Conservation (phyloP, 139 green algal species). For the Coelastrella sp. region DNA sequence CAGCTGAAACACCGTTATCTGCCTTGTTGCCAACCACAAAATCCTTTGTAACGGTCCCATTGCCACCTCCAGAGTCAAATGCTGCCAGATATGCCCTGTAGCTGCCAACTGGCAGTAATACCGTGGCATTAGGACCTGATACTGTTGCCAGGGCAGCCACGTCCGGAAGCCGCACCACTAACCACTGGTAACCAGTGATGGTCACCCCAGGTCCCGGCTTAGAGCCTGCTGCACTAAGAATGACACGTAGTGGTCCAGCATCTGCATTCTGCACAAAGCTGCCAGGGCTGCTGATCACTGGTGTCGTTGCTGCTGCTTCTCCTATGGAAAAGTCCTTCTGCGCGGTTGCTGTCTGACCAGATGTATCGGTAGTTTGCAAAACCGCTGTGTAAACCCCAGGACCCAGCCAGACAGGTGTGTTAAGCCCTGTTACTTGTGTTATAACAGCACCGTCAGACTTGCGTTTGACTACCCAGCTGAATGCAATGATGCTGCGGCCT, state of each 20-base stretch:
- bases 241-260: background rate
- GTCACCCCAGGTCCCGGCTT: conserved; percentile 6
- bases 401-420: conserved; percentile 21
- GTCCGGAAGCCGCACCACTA: conserved; percentile 37
- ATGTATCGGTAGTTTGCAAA: conserved; percentile 31
- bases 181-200: conserved; percentile 35
- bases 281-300: conserved; percentile 13
- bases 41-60: conserved; percentile 7
- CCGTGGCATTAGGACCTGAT: background rate
- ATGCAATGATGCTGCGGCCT: conserved; percentile 27
- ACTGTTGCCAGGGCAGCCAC: background rate
- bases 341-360: background rate
- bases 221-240: conserved; percentile 24
- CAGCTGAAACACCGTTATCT: background rate
- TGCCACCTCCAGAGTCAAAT: conserved; percentile 27
- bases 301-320: conserved; percentile 11
- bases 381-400: conserved; percentile 23
- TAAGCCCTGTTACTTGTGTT: background rate
- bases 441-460: conserved; percentile 7
- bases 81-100: conserved; percentile 21
- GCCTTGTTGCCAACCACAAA: conserved; percentile 31
- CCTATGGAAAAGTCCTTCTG: conserved; percentile 28
- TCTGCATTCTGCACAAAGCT: conserved; percentile 11
- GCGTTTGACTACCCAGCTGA: conserved; percentile 32
- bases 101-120: conserved; percentile 14